Evolutionary conservation across 1,284 basidiomycete genomes (phyloP).

Genomic region (Lentinula novae-zelandiae): DNA sequence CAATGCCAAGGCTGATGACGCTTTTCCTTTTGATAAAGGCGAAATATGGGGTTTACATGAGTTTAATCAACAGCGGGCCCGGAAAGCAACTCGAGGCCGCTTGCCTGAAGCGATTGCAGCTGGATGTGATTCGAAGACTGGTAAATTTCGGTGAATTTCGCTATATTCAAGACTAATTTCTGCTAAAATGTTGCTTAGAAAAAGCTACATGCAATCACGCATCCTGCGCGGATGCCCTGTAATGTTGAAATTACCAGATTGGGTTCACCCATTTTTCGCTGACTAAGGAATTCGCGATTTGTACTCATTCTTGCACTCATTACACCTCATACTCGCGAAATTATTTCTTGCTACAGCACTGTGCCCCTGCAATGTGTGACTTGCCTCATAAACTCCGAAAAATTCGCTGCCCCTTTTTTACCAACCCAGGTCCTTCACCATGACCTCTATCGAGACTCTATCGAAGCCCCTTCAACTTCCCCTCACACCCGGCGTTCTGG

Average conservation of each 20-base stretch:
- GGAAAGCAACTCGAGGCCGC: too few relatives aligned
- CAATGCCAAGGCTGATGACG: neutral
- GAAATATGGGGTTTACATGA: neutral
- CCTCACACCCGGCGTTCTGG: slow-evolving; percentile 59
- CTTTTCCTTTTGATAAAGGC: neutral
- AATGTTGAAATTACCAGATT: neutral
- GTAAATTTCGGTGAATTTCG: too few relatives aligned
- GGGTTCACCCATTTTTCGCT: neutral
- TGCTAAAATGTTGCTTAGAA: too few relatives aligned
- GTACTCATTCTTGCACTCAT: slow-evolving; percentile 1
- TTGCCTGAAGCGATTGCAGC: too few relatives aligned
- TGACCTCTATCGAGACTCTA: neutral
- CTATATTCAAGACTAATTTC: too few relatives aligned
- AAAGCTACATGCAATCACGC: too few relatives aligned
- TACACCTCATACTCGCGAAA: slow-evolving; percentile 2
- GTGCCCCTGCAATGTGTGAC: neutral
- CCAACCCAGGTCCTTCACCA: neutral
- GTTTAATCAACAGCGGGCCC: too few relatives aligned
- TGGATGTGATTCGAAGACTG: too few relatives aligned
- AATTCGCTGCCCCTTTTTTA: neutral
- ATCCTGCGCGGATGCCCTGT: too few relatives aligned
- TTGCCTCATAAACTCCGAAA: neutral
- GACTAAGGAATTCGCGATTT: slow-evolving; percentile 6
- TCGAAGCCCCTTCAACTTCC: slow-evolving; percentile 58
- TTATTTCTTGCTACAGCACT: neutral